Evolutionary conservation across 1,284 basidiomycete genomes (phyloP).

Genomic region (Pyrrhoderma lamaoense): DNA sequence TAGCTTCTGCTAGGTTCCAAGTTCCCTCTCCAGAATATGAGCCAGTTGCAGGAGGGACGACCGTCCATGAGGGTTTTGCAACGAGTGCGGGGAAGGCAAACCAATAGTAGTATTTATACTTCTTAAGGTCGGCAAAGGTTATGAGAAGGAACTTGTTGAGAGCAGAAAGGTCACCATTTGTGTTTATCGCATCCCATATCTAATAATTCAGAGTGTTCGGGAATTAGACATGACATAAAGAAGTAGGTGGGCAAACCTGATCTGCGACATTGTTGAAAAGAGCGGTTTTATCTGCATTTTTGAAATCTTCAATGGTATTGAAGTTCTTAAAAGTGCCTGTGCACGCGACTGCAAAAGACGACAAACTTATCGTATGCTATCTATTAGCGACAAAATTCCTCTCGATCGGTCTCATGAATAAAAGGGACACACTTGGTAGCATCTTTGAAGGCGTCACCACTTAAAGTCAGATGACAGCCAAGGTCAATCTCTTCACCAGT

Average conservation of each 20-base stretch:
- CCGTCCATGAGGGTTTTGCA: constrained; percentile 82
- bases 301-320: constrained; percentile 97
- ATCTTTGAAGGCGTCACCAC: constrained; percentile 50
- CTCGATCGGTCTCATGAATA: constrained; percentile 1
- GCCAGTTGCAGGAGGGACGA: constrained; percentile 36
- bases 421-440: constrained; percentile 29
- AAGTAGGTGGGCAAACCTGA: constrained; percentile 36
- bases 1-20: constrained; percentile 43
- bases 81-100: constrained; percentile 93
- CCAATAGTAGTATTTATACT: constrained; percentile 98
- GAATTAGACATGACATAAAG: constrained; percentile 1
- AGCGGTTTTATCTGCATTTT: constrained; percentile 78
- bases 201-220: constrained; percentile 26
- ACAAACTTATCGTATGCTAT: constrained; percentile 29
- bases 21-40: constrained; percentile 17
- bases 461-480: constrained; percentile 53
- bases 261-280: constrained; percentile 69
- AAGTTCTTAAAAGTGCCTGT: constrained; percentile 81
- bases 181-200: constrained; percentile 59
- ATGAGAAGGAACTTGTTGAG: constrained; percentile 83
- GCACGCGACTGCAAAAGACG: constrained; percentile 36
- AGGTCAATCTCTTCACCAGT: constrained; percentile 57
- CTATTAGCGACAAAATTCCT: constrained; percentile 16
- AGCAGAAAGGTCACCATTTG: constrained; percentile 41
- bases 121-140: constrained; percentile 95